phyloP scores from a whole-genome alignment of 352 stramenopile species.

The Peronosclerospora sorghi region DNA sequence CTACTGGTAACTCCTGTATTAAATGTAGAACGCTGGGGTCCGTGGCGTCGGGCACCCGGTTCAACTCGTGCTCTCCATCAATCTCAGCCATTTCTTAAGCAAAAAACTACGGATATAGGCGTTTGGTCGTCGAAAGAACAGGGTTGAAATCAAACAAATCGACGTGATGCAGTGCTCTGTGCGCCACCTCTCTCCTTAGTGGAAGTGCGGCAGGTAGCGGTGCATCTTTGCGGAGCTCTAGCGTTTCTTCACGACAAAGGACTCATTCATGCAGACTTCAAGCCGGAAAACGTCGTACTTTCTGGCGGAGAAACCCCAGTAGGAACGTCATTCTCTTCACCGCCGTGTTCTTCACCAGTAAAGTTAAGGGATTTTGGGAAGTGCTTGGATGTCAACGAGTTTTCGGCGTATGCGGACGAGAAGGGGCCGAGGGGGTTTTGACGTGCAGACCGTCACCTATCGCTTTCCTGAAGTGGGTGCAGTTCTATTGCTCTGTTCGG shows the following conservation, averaged over 20 bases:
- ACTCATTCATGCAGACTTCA: too few relatives aligned
- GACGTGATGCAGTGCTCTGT: too few relatives aligned
- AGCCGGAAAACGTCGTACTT: conserved; percentile 47
- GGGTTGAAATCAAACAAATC: too few relatives aligned
- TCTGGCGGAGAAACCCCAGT: conserved; percentile 9
- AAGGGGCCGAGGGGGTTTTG: conserved; percentile 28
- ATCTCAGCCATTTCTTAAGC: too few relatives aligned
- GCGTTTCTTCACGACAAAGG: too few relatives aligned
- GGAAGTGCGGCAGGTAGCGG: conserved; percentile 40
- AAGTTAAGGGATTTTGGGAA: conserved; percentile 86
- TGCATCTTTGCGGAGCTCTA: conserved; percentile 53
- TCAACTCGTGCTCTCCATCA: too few relatives aligned
- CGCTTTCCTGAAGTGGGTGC: conserved; percentile 59
- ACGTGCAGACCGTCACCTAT: too few relatives aligned
- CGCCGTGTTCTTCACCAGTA: conserved; percentile 15
- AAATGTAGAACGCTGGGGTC: too few relatives aligned
- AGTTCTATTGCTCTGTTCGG: conserved; percentile 36
- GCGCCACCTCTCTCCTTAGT: conserved; percentile 24
- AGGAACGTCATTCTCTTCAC: conserved; percentile 1
- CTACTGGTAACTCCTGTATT: conserved; percentile 44
- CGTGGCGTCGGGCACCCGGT: too few relatives aligned
- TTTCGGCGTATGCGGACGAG: conserved; percentile 26
- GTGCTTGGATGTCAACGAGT: conserved; percentile 34
- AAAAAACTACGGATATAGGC: too few relatives aligned
- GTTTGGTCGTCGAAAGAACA: too few relatives aligned